Base-by-base conservation (phyloP, 495 filamentous ascomycete species). In the Corynascus novoguineensis region DNA sequence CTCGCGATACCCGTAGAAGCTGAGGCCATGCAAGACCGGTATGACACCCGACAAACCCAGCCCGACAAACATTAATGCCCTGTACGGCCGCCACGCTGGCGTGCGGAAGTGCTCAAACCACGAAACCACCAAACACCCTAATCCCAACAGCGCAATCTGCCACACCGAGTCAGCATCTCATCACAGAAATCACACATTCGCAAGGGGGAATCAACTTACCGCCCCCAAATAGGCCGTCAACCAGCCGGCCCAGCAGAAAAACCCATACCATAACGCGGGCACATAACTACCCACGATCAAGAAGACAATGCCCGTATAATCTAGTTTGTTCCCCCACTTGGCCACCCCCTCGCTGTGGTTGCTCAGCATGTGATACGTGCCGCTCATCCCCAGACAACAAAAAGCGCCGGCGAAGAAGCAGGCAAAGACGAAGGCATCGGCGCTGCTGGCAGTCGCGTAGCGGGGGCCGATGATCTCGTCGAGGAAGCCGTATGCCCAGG, bases 291-390 rank as follows among this genome's bases (percentile, higher is more conserved):
- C 91, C 60, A 89, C 85, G 58, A 96, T 96, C 60, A 96, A 73
- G 49, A 86, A 80, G 29, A 97, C 86, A 66, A 97, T 97, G 10
- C 92, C 92, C 15, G 92, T 79, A 67, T 96, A 96, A 67, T 97
- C 92, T 31, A 97, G 78, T 67, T 79, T 79, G 48, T 79, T 79
- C 31, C 76, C 75, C 73, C 73, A 76, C 48, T 63, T 71, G 21
- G 73, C 70, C 11, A 77, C 75, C 14, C 59, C 58, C 34, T 63
- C 59, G 21, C 64, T 70, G 57, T 79, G 76, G 56, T 78, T 78
- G 15, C 58, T 60, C 47, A 78, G 57, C n/a, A 71, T 60, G 38
- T 79, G 76, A 52, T 67, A 97, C 15, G 83, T 86, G 29, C 88
- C 90, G 38, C 86, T 89, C 86, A 95, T 91, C 11, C 89, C 87